Conservation (phyloP, 2,329 filamentous ascomycete species). For the Alternaria longipes region DNA sequence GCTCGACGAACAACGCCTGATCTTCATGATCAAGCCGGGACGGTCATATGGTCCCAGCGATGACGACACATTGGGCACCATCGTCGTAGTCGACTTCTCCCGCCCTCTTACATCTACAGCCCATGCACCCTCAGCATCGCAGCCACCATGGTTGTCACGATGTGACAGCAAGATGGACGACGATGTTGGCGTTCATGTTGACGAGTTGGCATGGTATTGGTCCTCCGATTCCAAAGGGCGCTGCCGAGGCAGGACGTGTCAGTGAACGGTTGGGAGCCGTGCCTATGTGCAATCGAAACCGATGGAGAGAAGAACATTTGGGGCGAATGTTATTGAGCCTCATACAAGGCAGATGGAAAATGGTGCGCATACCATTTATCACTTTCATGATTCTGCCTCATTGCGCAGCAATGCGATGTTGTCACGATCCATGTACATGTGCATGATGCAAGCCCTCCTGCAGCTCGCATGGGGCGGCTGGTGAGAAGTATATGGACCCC, state of each 20-base stretch:
- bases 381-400: not conserved
- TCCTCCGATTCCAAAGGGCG: constrained; percentile 9
- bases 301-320: not conserved
- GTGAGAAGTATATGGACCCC: constrained; percentile 6
- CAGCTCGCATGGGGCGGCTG: not conserved
- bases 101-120: constrained; percentile 10
- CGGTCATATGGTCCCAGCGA: constrained; percentile 31
- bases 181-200: not conserved
- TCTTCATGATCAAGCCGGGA: constrained; percentile 46
- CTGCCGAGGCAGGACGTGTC: constrained; percentile 19
- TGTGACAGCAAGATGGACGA: constrained; percentile 15
- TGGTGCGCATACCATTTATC: constrained; percentile 3
- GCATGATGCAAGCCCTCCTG: constrained; percentile 1
- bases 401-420: not conserved
- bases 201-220: constrained; percentile 21
- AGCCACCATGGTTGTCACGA: constrained; percentile 1
- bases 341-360: not conserved
- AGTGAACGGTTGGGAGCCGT: constrained; percentile 4
- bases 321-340: constrained; percentile 3
- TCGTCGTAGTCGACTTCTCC: constrained; percentile 48
- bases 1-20: constrained; percentile 45
- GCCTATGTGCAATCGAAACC: not conserved
- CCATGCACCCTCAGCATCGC: constrained; percentile 1
- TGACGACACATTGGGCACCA: constrained; percentile 32
- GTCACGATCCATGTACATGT: not conserved